Conservation (phyloP, 306 rosid species). For the Mimosa bimucronata region DNA sequence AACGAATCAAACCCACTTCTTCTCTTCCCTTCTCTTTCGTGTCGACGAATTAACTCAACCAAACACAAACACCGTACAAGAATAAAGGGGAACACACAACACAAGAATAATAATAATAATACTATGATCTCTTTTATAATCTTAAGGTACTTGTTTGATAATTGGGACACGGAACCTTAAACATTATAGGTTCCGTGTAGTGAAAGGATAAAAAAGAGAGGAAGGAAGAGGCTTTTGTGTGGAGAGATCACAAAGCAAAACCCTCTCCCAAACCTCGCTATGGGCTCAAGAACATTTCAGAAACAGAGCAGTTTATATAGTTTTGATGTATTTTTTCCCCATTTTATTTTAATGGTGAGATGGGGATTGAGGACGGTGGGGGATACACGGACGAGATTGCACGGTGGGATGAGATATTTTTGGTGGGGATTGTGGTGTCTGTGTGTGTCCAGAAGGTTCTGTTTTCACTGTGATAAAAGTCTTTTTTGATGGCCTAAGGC, state of each 20-base stretch:
- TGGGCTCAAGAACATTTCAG: slow-evolving; percentile 59
- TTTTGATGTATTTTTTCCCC: slow-evolving; percentile 22
- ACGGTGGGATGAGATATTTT: slow-evolving; percentile 61
- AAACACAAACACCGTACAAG: slow-evolving; percentile 27
- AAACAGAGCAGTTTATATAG: slow-evolving; percentile 47
- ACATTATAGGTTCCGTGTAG: slow-evolving; percentile 43
- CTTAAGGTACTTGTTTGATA: slow-evolving; percentile 32
- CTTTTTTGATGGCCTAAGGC: slow-evolving; percentile 20
- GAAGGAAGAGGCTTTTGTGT: not conserved
- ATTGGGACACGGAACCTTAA: slow-evolving; percentile 40
- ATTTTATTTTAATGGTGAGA: slow-evolving; percentile 10
- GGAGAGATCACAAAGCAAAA: not conserved
- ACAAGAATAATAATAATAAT: not conserved
- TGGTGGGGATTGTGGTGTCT: slow-evolving; percentile 24
- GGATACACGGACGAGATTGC: slow-evolving; percentile 71
- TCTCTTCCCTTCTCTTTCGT: slow-evolving; percentile 23
- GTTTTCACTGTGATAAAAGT: slow-evolving; percentile 38
- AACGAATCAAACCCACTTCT: slow-evolving; percentile 38
- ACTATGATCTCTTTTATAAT: not conserved
- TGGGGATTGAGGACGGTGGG: slow-evolving; percentile 10
- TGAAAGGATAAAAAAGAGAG: slow-evolving; percentile 27
- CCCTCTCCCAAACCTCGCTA: slow-evolving; percentile 20
- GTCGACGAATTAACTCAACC: slow-evolving; percentile 62
- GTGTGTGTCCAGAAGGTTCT: slow-evolving; percentile 80
- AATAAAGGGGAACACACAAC: slow-evolving; percentile 6